phyloP scores from a whole-genome alignment of 2,329 filamentous ascomycete species.

The Aspergillus ochraceoroseus region DNA sequence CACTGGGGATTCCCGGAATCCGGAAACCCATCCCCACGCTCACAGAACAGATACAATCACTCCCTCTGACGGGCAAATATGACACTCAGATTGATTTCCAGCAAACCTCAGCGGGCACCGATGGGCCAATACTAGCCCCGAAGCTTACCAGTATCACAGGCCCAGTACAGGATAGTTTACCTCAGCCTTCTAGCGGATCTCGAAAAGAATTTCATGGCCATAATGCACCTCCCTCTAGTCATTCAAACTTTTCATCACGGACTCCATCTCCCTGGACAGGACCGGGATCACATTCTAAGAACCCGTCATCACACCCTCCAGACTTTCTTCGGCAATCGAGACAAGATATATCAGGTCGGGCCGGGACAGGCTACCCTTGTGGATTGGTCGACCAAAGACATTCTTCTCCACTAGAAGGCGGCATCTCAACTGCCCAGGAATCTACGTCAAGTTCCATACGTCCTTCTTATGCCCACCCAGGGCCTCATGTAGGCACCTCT shows the following conservation, averaged over 20 bases:
- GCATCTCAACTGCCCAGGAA: neutral
- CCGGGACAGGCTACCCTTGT: too few species aligned
- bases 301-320: neutral
- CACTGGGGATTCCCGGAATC: constrained; percentile 33
- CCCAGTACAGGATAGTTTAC: constrained; percentile 13
- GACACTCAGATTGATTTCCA: constrained; percentile 23
- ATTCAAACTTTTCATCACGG: constrained; percentile 17
- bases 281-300: neutral
- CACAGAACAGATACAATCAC: constrained; percentile 9
- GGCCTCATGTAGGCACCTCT: neutral
- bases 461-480: neutral
- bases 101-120: constrained; percentile 28
- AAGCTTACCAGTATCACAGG: constrained; percentile 21
- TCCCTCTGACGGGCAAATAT: constrained; percentile 22
- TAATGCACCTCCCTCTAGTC: constrained; percentile 17
- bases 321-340: neutral
- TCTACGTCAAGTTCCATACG: neutral
- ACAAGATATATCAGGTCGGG: constrained; percentile 1
- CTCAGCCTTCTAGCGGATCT: constrained; percentile 7
- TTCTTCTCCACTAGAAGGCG: neutral
- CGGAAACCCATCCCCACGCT: constrained; percentile 22
- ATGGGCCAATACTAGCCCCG: constrained; percentile 35
- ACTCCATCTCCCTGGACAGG: constrained; percentile 2
- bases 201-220: constrained; percentile 3
- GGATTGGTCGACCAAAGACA: too few species aligned